These are phyloP conservation scores for Gnaphalium uliginosum DNA, from an alignment of 129 eudicot species.

Conservation along the genomic window DNA sequence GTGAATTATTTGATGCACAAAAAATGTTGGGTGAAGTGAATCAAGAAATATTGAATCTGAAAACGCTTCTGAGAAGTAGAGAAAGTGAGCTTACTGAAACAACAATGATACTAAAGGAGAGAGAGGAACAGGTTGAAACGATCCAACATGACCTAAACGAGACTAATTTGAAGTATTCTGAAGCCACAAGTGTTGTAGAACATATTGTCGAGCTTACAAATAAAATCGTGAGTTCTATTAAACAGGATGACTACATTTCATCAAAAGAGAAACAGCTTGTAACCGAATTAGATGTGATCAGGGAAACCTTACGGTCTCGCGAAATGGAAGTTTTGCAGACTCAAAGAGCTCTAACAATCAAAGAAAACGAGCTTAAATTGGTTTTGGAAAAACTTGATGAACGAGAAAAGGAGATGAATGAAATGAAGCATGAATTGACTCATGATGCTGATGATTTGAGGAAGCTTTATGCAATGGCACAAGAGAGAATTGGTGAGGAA, in stretches of 20 bases:
- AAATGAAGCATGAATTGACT: conserved; percentile 51
- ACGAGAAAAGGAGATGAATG: conserved; percentile 56
- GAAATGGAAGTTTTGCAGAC: conserved; percentile 73
- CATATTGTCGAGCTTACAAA: conserved; percentile 63
- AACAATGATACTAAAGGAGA: conserved; percentile 50
- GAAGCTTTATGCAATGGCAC: conserved; percentile 54
- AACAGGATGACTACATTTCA: conserved; percentile 24
- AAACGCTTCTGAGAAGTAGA: conserved; percentile 40
- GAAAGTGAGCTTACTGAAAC: conserved; percentile 60
- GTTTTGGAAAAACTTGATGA: conserved; percentile 46
- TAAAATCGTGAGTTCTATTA: conserved; percentile 43
- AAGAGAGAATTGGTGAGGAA: conserved; percentile 51
- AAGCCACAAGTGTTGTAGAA: conserved; percentile 61
- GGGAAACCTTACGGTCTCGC: conserved; percentile 56
- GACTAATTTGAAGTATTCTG: conserved; percentile 53
- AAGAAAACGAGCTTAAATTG: conserved; percentile 62
- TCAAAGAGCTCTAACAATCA: conserved; percentile 58
- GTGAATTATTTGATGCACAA: conserved; percentile 54
- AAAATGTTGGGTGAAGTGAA: conserved; percentile 53
- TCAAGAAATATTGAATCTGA: conserved; percentile 57
- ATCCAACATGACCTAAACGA: conserved; percentile 51
- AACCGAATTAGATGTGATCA: conserved; percentile 55
- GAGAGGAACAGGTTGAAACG: conserved; percentile 49
- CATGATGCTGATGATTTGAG: conserved; percentile 47
- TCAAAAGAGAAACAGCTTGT: conserved; percentile 57